phyloP scores from a whole-genome alignment of 768 basidiomycete genomes.

The Dioszegia crocea region DNA sequence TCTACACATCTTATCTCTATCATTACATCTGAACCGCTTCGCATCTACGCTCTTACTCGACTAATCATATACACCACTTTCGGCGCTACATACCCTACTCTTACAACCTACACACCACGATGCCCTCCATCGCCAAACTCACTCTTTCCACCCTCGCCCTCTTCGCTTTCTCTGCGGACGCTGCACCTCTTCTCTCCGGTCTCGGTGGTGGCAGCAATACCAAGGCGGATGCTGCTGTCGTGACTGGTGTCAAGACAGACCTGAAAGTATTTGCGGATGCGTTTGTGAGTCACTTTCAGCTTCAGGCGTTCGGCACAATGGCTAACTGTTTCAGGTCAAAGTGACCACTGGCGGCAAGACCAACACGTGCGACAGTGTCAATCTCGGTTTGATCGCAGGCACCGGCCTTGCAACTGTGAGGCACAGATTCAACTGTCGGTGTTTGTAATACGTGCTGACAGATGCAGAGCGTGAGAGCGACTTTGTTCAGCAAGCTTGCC shows the following conservation, averaged over 20 bases:
- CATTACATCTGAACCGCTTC: background rate
- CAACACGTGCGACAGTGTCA: constrained; percentile 2
- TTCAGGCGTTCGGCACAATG: background rate
- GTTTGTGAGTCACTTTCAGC: constrained; percentile 2
- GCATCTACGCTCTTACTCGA: background rate
- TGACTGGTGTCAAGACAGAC: background rate
- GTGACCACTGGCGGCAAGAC: background rate
- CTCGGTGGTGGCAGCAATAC: background rate
- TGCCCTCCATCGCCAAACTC: constrained; percentile 9
- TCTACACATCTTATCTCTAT: background rate
- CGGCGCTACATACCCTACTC: background rate
- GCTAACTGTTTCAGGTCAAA: background rate
- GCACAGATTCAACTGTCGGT: background rate
- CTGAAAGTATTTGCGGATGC: constrained; percentile 8
- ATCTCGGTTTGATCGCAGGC: background rate
- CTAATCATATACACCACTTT: background rate
- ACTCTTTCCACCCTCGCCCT: constrained; percentile 6
- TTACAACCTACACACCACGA: background rate
- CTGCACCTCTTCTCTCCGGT: background rate
- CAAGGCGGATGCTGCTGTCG: background rate
- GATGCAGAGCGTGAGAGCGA: background rate
- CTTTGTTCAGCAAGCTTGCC: constrained; percentile 7
- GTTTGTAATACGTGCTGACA: background rate
- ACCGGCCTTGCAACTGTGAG: background rate
- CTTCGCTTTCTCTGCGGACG: background rate